A percentile compares a stretch with the other conserved stretches of the same genome.
Conservation (phyloP, 192 early-diverging fungal genomes). For the Backusella liffmaniae region DNA sequence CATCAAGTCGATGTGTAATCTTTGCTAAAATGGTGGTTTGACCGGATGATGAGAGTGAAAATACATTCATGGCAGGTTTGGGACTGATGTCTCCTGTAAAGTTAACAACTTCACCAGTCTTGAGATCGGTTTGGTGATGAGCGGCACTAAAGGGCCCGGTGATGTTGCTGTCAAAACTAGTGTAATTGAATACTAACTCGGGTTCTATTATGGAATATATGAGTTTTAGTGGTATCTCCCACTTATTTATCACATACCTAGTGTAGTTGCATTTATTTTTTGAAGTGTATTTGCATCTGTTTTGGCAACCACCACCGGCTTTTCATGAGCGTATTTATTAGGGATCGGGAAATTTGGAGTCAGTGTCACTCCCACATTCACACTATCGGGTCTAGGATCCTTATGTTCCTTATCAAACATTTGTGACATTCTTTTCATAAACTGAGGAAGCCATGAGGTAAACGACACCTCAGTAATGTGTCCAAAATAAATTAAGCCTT, state of each 20-base stretch:
- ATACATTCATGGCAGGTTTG: constrained; percentile 10
- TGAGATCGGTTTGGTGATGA: constrained; percentile 29
- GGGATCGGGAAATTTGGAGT: constrained; percentile 37
- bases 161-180: not conserved
- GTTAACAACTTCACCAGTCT: constrained; percentile 23
- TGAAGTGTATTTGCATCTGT: constrained; percentile 38
- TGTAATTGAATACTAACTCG: not conserved
- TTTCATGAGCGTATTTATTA: not conserved
- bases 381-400: not conserved
- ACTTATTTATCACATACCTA: constrained; percentile 14
- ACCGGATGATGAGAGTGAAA: constrained; percentile 9
- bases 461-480: constrained; percentile 1
- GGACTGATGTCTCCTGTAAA: constrained; percentile 2
- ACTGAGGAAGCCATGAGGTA: not conserved
- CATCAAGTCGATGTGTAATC: constrained; percentile 17
- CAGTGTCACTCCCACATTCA: constrained; percentile 24
- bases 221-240: not conserved
- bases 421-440: not conserved
- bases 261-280: constrained; percentile 24
- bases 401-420: not conserved
- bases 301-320: constrained; percentile 23
- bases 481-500: constrained; percentile 19
- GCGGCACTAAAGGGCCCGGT: constrained; percentile 15
- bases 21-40: constrained; percentile 14
- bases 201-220: not conserved